A percentile compares a stretch with the other conserved stretches of the same genome.
Conservation (phyloP, 805 yeast species). For the Zygosaccharomyces gambellarensis region DNA sequence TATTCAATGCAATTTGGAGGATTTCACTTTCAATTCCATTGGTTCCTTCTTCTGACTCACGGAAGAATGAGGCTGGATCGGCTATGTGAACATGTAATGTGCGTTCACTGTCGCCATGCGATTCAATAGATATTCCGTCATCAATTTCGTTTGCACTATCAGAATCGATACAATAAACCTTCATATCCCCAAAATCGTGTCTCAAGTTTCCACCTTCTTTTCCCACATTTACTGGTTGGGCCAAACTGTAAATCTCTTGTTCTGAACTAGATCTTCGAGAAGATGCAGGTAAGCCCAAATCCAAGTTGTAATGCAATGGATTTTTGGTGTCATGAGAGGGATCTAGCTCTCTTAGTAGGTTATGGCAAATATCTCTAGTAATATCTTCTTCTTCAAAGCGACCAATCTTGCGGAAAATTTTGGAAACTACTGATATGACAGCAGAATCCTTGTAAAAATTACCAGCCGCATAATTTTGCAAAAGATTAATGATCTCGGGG, state of each 20-base stretch:
- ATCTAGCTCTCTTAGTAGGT: constrained; percentile 39
- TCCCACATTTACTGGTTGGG: constrained; percentile 2
- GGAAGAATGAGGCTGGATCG: constrained; percentile 70
- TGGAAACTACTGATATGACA: constrained; percentile 46
- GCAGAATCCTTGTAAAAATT: constrained; percentile 43
- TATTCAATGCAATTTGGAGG: constrained; percentile 53
- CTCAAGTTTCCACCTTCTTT: constrained; percentile 16
- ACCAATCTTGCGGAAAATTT: constrained; percentile 29
- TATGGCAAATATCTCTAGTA: constrained; percentile 50
- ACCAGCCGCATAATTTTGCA: constrained; percentile 54
- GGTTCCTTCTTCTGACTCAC: constrained; percentile 23
- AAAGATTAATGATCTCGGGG: constrained; percentile 40
- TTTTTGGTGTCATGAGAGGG: constrained; percentile 33
- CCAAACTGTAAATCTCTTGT: constrained; percentile 34
- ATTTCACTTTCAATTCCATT: constrained; percentile 30
- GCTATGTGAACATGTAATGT: constrained; percentile 73
- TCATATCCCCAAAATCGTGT: constrained; percentile 43
- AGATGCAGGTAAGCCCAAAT: constrained; percentile 43
- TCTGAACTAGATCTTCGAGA: constrained; percentile 43
- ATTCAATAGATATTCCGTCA: constrained; percentile 74
- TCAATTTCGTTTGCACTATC: constrained; percentile 83
- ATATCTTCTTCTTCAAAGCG: constrained; percentile 39
- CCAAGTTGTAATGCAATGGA: constrained; percentile 49
- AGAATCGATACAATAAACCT: constrained; percentile 80
- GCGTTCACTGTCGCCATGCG: constrained; percentile 31